Evolutionary conservation across 1,139 yeast genomes (phyloP).

Genomic region (Diutina ranongensis): DNA sequence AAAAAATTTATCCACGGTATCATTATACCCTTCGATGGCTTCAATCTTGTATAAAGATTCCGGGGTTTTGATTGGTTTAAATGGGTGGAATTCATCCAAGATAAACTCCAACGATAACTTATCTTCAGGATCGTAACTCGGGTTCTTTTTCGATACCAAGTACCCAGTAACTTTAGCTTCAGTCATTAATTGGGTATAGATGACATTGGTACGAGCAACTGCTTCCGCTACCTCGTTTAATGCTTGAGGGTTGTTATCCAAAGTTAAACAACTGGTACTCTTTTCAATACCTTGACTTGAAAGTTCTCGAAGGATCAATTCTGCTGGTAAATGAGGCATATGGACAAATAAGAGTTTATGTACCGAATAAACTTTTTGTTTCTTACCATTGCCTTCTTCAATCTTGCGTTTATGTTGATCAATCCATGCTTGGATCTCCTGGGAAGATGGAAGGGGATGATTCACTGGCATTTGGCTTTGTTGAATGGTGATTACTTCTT

Average conservation of each 20-base stretch:
- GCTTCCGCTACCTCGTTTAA: slow-evolving; percentile 26
- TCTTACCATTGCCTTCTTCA: slow-evolving; percentile 12
- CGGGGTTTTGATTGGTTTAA: slow-evolving; percentile 41
- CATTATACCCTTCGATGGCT: slow-evolving; percentile 53
- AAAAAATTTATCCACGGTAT: slow-evolving; percentile 72
- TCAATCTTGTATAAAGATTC: slow-evolving; percentile 21
- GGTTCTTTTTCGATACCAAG: slow-evolving; percentile 55
- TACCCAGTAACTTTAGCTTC: slow-evolving; percentile 38
- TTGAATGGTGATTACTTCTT: slow-evolving; percentile 13
- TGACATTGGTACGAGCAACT: slow-evolving; percentile 20
- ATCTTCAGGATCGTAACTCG: slow-evolving; percentile 27
- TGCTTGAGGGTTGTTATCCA: slow-evolving; percentile 13
- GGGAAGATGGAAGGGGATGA: slow-evolving; percentile 12
- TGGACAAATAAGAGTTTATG: slow-evolving; percentile 62
- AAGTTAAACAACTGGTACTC: slow-evolving; percentile 26
- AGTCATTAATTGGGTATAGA: slow-evolving; percentile 18
- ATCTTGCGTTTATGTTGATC: slow-evolving; percentile 22
- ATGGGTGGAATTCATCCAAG: slow-evolving; percentile 83
- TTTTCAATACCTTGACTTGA: slow-evolving; percentile 36
- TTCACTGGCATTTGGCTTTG: slow-evolving; percentile 11
- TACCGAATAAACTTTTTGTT: slow-evolving; percentile 45
- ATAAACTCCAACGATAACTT: slow-evolving; percentile 35
- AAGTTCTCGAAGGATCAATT: slow-evolving; percentile 53
- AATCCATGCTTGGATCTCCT: slow-evolving; percentile 40
- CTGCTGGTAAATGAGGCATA: slow-evolving; percentile 68